A percentile compares a stretch with the other conserved stretches of the same genome.
phyloP scores from a whole-genome alignment of 177 flowering plant genomes.

The Vitis hybrid region DNA sequence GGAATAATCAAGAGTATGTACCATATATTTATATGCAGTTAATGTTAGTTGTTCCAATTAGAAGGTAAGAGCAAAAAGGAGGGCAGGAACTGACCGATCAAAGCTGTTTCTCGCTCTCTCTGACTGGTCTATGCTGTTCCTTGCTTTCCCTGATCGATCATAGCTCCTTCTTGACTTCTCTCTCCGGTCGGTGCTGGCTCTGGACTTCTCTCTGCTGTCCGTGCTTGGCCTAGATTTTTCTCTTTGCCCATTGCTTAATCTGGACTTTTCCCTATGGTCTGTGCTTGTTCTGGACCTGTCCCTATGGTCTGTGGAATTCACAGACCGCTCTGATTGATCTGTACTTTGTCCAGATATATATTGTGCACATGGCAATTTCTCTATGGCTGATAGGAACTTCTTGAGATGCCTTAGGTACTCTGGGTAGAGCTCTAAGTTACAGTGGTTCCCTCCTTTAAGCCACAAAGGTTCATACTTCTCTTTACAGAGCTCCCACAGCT shows the following conservation, averaged over 20 bases:
- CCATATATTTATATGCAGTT: too few species aligned
- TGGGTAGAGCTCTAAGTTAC: constrained; percentile 39
- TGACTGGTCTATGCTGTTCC: constrained; percentile 34
- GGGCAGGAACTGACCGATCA: constrained; percentile 30
- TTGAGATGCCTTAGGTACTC: constrained; percentile 37
- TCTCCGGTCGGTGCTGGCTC: constrained; percentile 27
- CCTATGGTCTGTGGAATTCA: neutral
- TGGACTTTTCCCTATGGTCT: constrained; percentile 24
- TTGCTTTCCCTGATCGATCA: constrained; percentile 22
- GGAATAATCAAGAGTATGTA: too few species aligned
- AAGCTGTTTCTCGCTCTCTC: constrained; percentile 42
- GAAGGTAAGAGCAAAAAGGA: too few species aligned
- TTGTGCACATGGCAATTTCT: constrained; percentile 20
- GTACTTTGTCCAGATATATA: neutral
- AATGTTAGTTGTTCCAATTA: too few species aligned
- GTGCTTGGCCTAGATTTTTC: constrained; percentile 32
- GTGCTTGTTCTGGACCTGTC: constrained; percentile 21
- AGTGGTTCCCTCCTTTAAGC: constrained; percentile 48
- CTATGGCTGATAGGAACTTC: constrained; percentile 42
- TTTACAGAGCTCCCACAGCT: constrained; percentile 44
- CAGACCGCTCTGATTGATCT: constrained; percentile 12
- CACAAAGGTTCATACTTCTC: constrained; percentile 51
- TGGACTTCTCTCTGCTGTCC: constrained; percentile 27
- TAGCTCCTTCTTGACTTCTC: constrained; percentile 35
- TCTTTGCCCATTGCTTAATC: constrained; percentile 22